Evolutionary conservation across 176 grass and related monocot species (phyloP), one percentile per base, ranked within the genome.

Genomic region (Oryza longistaminata): DNA sequence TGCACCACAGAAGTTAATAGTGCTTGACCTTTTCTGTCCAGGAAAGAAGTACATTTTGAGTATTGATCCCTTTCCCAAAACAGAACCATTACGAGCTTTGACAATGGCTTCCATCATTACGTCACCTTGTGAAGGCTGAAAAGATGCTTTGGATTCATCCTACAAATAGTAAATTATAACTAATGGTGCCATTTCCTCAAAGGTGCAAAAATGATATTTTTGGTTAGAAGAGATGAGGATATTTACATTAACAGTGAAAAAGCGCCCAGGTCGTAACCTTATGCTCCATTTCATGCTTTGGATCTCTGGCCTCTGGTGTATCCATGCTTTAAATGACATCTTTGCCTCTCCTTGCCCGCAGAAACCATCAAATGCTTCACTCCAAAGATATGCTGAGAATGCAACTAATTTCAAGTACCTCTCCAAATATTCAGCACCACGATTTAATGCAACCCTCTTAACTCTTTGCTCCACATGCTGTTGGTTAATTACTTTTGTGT

Each of bases 241-340:
- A 81, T 70, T 88, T 96, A 98, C 93, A 76, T 91, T 88, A 9
- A 89, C 82, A 61, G 89, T 96, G 81, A 98, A 94, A 82, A 93
- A 93, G 24, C 93, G 93, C n/a, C 96, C 93, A 89, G 96, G 96
- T 75, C 96, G 93, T 29, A 96, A 71, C 67, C 96, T 94, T 90
- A 98, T 96, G 83, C 93, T 96, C 96, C 96, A 98, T 86, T 98
- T 96, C 93, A 98, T 98, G 25, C 91, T 93, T 81, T 98, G 96
- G 71, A 98, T 94, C 88, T 98, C 96, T 4, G 96, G 96, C 35
- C 93, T 82, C 58, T 88, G 85, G 71, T 98, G 91, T 71, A 98
- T 52, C 93, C 96, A 98, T 45, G 90, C 90, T 92, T 98, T 98
- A 78, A 96, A 98, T 72, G 90, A 95, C 68, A 91, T 82, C 74